Evolutionary conservation across 257 asterid genomes (phyloP).

Genomic region (Fraxinus cuspidata): DNA sequence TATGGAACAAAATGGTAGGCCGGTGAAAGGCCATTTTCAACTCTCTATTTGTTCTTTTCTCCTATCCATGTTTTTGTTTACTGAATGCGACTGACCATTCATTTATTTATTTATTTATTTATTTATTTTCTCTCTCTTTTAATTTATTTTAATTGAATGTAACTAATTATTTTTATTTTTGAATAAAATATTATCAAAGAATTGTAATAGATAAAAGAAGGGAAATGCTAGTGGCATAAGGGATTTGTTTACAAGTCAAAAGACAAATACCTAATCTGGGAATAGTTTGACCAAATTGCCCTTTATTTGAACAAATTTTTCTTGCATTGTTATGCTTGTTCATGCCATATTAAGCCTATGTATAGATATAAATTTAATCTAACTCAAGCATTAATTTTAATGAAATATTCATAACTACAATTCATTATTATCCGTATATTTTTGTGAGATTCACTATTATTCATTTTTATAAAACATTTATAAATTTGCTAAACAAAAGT

Average conservation of each 20-base stretch:
- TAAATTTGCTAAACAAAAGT: too few species aligned
- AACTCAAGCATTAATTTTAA: too few species aligned
- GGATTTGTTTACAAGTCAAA: not conserved
- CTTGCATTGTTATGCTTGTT: not conserved
- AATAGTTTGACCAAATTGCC: not conserved
- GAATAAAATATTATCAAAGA: not conserved
- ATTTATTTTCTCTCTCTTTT: not conserved
- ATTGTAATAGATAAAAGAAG: not conserved
- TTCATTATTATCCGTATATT: too few species aligned
- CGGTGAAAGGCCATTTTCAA: conserved; percentile 10
- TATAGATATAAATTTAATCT: too few species aligned
- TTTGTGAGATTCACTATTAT: too few species aligned
- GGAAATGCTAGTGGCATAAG: not conserved
- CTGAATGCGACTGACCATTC: not conserved
- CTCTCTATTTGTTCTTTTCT: conserved; percentile 1
- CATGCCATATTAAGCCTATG: too few species aligned
- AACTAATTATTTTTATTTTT: not conserved
- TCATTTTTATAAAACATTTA: too few species aligned
- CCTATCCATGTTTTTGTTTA: not conserved
- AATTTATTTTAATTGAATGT: not conserved
- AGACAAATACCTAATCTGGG: not conserved
- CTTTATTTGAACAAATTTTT: not conserved
- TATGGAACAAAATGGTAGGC: conserved; percentile 7
- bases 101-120: not conserved
- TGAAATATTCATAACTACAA: too few species aligned